Conservation (phyloP, 306 rosid genomes). For the Malus sieversii region DNA sequence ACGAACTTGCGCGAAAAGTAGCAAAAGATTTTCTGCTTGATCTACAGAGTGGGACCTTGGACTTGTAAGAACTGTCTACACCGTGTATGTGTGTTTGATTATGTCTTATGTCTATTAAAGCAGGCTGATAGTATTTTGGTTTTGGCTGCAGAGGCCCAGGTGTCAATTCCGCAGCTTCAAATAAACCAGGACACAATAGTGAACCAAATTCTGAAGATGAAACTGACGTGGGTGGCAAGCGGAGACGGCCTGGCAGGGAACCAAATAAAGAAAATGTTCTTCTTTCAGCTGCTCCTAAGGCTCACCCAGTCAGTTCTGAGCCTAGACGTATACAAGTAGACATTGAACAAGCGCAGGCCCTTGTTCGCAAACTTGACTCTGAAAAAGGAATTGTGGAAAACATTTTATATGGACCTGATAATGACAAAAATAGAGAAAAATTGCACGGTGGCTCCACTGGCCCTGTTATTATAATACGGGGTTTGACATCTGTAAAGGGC, state of each 20-base stretch:
- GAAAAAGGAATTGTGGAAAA: conserved; percentile 88
- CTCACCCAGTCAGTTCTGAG: conserved; percentile 75
- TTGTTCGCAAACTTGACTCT: conserved; percentile 72
- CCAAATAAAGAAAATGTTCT: conserved; percentile 62
- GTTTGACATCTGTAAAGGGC: conserved; percentile 87
- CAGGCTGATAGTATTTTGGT: conserved; percentile 2
- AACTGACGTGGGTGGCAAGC: conserved; percentile 58
- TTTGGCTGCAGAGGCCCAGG: conserved; percentile 63
- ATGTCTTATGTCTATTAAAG: not conserved
- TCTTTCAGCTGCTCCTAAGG: conserved; percentile 77
- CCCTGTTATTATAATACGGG: conserved; percentile 72
- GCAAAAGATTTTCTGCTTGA: conserved; percentile 88
- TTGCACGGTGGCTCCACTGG: conserved; percentile 64
- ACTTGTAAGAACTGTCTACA: conserved; percentile 48
- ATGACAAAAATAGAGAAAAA: conserved; percentile 64
- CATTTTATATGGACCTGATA: conserved; percentile 59
- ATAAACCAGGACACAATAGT: conserved; percentile 62
- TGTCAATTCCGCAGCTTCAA: conserved; percentile 50
- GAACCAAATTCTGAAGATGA: conserved; percentile 95
- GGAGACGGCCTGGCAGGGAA: conserved; percentile 68
- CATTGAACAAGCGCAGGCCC: conserved; percentile 78
- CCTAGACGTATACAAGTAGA: conserved; percentile 70
- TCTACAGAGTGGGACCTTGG: conserved; percentile 81
- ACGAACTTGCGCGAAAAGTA: conserved; percentile 66
- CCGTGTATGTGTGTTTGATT: not conserved